A percentile compares a stretch with the other conserved stretches of the same genome.
These are phyloP conservation scores for Glonium stellatum DNA, from an alignment of 495 filamentous ascomycete genomes.

Conservation along the genomic window DNA sequence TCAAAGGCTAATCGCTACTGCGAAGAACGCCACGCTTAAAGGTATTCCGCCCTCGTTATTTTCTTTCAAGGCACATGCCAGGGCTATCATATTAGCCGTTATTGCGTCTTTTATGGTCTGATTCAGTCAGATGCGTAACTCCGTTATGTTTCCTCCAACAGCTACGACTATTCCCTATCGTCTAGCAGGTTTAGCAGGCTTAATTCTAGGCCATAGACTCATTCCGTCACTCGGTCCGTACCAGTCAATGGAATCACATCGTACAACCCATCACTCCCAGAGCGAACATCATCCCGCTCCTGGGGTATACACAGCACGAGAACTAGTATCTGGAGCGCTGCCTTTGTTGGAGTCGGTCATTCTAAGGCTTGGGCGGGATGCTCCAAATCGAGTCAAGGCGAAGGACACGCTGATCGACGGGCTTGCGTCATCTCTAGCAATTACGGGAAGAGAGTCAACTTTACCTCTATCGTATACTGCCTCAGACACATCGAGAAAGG, in stretches of 20 bases:
- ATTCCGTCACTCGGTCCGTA: neutral
- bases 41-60: neutral
- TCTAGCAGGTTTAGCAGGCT: neutral
- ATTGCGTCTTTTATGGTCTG: neutral
- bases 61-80: neutral
- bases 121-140: neutral
- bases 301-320: conserved; percentile 33
- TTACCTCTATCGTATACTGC: conserved; percentile 16
- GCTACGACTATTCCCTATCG: neutral
- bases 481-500: conserved; percentile 26
- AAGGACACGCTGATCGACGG: conserved; percentile 31
- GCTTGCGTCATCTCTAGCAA: conserved; percentile 29
- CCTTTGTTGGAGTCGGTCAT: conserved; percentile 33
- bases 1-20: neutral
- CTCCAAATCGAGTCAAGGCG: conserved; percentile 11
- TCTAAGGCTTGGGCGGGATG: conserved; percentile 25
- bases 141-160: neutral
- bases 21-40: neutral
- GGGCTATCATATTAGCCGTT: neutral
- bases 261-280: neutral
- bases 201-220: neutral
- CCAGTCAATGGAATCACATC: neutral
- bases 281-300: neutral
- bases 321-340: conserved; percentile 30
- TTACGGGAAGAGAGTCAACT: conserved; percentile 33